These are phyloP conservation scores for Ceratocystis ficicola DNA, from an alignment of 2,329 filamentous ascomycete species.

Conservation along the genomic window DNA sequence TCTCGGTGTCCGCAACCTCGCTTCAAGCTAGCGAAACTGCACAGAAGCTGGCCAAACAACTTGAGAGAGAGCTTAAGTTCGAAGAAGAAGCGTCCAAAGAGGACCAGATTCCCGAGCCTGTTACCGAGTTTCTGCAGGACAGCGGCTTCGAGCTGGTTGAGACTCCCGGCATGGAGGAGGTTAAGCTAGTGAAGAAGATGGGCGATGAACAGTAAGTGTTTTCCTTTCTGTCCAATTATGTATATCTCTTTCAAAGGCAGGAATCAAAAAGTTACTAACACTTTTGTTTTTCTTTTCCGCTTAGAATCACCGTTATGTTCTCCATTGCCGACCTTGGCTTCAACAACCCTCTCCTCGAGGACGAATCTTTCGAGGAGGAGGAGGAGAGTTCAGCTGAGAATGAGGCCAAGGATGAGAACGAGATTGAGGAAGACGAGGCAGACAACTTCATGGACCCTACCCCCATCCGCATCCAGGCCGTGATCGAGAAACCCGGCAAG, in stretches of 20 bases:
- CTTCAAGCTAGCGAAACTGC: conserved; percentile 68
- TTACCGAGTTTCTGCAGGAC: conserved; percentile 82
- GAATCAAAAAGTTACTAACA: neutral
- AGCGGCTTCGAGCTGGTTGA: conserved; percentile 75
- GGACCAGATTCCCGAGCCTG: conserved; percentile 59
- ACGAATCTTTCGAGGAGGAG: conserved; percentile 44
- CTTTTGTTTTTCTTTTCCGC: neutral
- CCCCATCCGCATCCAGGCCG: conserved; percentile 72
- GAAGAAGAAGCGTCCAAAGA: conserved; percentile 69
- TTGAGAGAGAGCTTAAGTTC: conserved; percentile 70
- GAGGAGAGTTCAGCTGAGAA: conserved; percentile 40
- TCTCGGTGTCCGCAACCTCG: conserved; percentile 32
- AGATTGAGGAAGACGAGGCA: conserved; percentile 40
- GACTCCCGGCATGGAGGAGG: conserved; percentile 71
- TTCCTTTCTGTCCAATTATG: neutral
- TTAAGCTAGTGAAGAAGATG: conserved; percentile 69
- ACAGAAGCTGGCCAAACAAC: conserved; percentile 40
- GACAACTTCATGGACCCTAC: conserved; percentile 39
- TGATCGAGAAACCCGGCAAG: conserved; percentile 75
- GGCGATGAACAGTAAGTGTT: conserved; percentile 70
- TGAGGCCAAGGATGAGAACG: conserved; percentile 43
- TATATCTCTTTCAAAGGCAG: neutral
- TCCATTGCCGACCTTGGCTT: conserved; percentile 71
- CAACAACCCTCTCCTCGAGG: conserved; percentile 47
- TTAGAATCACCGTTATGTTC: conserved; percentile 62